Evolutionary conservation across 2,329 filamentous ascomycete genomes (phyloP).

Genomic region (Blumeriella jaapii): DNA sequence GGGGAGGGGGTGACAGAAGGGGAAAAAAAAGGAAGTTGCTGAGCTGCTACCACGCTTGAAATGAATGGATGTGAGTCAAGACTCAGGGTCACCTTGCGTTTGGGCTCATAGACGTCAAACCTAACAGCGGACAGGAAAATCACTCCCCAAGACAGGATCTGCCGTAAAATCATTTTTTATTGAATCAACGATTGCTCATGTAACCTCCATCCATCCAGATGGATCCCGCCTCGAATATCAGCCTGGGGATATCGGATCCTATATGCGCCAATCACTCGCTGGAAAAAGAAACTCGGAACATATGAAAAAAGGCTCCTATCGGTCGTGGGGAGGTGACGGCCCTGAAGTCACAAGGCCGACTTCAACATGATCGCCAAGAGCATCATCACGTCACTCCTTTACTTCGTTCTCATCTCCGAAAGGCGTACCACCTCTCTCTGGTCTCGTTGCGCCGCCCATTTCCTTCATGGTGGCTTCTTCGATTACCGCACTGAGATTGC

Average conservation of each 20-base stretch:
- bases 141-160: not conserved
- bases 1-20: too few relatives aligned
- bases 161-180: not conserved
- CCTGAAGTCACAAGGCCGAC: slow-evolving; percentile 1
- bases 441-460: slow-evolving; percentile 5
- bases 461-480: slow-evolving; percentile 36
- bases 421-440: slow-evolving; percentile 34
- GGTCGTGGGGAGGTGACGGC: slow-evolving; percentile 8
- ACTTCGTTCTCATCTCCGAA: slow-evolving; percentile 49
- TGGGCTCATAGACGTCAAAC: too few relatives aligned
- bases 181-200: not conserved
- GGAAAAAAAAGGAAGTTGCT: too few relatives aligned
- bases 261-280: slow-evolving; percentile 14
- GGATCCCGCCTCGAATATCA: not conserved
- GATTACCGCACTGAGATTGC: slow-evolving; percentile 42
- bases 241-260: slow-evolving; percentile 1
- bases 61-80: too few relatives aligned
- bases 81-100: too few relatives aligned
- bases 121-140: not conserved
- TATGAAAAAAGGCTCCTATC: slow-evolving; percentile 19
- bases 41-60: too few relatives aligned
- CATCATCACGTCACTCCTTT: slow-evolving; percentile 29
- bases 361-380: slow-evolving; percentile 6
- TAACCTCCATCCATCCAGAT: not conserved
- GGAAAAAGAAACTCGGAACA: slow-evolving; percentile 2